A percentile compares a stretch with the other conserved stretches of the same genome.
Evolutionary conservation across 345 rosid species (phyloP).

Genomic region (Orychophragmus violaceus): DNA sequence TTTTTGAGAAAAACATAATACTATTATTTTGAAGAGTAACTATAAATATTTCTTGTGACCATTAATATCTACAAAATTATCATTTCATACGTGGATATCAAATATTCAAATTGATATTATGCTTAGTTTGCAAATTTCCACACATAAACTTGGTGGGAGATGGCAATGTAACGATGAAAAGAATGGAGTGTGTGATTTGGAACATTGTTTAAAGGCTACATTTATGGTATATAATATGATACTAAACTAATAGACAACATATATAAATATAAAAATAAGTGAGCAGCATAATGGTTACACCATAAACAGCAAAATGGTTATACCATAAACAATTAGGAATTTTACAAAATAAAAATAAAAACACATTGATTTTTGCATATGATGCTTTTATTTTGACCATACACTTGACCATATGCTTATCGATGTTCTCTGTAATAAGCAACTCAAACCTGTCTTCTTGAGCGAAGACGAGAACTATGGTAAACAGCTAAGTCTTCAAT

Average conservation of each 20-base stretch:
- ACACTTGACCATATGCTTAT: background rate
- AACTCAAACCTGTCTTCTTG: slow-evolving; percentile 78
- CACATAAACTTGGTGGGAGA: background rate
- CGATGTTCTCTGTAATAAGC: no score
- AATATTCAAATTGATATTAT: background rate
- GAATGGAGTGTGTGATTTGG: slow-evolving; percentile 19
- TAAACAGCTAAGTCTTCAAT: slow-evolving; percentile 95
- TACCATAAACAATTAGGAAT: slow-evolving; percentile 4
- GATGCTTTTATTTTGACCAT: slow-evolving; percentile 11
- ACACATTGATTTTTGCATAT: background rate
- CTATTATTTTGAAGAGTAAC: background rate
- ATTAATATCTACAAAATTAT: background rate
- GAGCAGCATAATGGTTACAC: slow-evolving; percentile 28
- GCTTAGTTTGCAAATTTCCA: background rate
- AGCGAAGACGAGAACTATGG: slow-evolving; percentile 83
- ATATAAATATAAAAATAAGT: slow-evolving; percentile 5
- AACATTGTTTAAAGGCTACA: slow-evolving; percentile 21
- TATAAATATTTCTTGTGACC: background rate
- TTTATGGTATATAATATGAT: slow-evolving; percentile 9
- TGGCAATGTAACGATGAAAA: slow-evolving; percentile 17
- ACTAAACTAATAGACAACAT: background rate
- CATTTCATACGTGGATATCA: background rate
- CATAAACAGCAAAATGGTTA: no score
- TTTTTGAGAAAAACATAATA: no score
- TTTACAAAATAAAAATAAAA: background rate